Base-by-base conservation (phyloP, 2,329 filamentous ascomycete species). In the Colletotrichum phormii region DNA sequence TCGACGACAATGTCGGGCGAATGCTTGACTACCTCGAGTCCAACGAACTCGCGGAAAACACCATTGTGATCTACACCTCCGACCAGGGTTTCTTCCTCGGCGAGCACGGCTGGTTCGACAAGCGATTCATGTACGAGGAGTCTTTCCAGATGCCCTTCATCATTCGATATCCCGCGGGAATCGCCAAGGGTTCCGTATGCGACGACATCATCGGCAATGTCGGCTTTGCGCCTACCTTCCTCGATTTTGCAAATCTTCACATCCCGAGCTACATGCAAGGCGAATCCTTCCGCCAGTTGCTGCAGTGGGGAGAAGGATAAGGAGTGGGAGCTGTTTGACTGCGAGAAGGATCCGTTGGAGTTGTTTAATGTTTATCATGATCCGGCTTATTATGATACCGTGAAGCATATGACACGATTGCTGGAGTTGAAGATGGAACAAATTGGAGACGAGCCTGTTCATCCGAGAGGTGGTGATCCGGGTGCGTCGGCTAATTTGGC, bases 91-190 rank as follows among this genome's bases (percentile, higher is more conserved):
- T 89, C 79, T 89, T 89, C 77, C 83, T 89, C 0, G 87, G 87
- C 8, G 87, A 89, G 71, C 88, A 89, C 72, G 87, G 87, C 65
- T 89, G 87, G 87, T 89, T 89, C 75, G 88, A 89, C 77, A 89
- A 89, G 78, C 84, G 87, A 3, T 89, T 89, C 77, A 89, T 89
- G 84, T 89, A 89, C 77, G 87, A 89, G 73, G 86, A 89, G 77
- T 84, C 81, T 15, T 89, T 89, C 79, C 87, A 89, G 77, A 89
- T 89, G 87, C 87, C 87, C 0, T 87, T 89, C 60, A 76, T 89
- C 4, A 81, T 87, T 9, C 82, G 84, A 0, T 87, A 86, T 59
- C 87, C 87, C 0, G 72, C 63, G 0, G 81, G 81, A 63, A 87
- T 89, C 67, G 55, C 65, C 1, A 69, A 83, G 0, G 81, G 82